phyloP scores from a whole-genome alignment of 441 rosid genomes.

The Pelargonium exstipulatum region DNA sequence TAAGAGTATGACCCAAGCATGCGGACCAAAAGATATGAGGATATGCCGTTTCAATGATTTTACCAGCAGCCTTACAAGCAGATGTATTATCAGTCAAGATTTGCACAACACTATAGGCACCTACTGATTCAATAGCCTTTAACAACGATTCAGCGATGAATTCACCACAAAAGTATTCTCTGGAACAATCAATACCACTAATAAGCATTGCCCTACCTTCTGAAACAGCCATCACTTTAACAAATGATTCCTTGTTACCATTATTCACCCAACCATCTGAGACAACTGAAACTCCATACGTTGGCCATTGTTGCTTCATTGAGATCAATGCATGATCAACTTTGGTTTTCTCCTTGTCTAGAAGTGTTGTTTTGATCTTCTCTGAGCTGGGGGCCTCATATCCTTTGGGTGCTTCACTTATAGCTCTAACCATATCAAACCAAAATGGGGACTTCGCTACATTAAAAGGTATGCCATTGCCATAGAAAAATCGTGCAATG shows the following conservation, averaged over 20 bases:
- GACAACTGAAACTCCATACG: conserved; percentile 8
- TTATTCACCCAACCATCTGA: not conserved
- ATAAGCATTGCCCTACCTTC: not conserved
- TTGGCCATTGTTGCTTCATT: not conserved
- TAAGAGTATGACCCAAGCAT: not conserved
- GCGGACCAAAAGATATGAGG: conserved; percentile 7
- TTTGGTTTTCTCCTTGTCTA: conserved; percentile 7
- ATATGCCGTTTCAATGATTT: not conserved
- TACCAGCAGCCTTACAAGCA: not conserved
- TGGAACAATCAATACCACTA: not conserved
- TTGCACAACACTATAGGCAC: not conserved
- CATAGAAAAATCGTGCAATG: not conserved
- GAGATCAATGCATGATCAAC: not conserved
- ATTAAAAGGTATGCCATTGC: conserved; percentile 4
- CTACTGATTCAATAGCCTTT: conserved; percentile 5
- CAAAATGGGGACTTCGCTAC: conserved; percentile 3
- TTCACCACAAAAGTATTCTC: not conserved
- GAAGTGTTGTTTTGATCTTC: not conserved
- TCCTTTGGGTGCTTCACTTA: conserved; percentile 6
- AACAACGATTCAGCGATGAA: not conserved
- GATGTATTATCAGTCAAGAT: not conserved
- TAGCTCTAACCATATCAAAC: conserved; percentile 8
- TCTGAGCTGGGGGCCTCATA: not conserved
- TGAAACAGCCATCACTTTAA: conserved; percentile 4
- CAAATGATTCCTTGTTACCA: not conserved